Conservation (phyloP, 2,329 filamentous ascomycete species). For the Metarhizium anisopliae region DNA sequence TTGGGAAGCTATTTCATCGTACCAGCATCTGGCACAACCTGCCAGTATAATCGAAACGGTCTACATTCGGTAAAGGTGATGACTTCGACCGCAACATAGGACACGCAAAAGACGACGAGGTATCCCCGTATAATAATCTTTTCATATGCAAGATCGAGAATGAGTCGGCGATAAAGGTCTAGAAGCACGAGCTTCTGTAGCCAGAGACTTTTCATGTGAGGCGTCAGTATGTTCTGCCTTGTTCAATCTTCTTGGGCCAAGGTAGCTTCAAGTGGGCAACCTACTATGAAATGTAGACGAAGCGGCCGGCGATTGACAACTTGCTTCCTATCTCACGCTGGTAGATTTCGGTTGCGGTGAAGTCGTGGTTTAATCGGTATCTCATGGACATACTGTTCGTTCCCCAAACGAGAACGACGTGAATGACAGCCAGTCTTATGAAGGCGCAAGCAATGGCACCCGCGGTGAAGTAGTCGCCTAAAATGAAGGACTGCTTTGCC, state of each 20-base stretch:
- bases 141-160: slow-evolving; percentile 14
- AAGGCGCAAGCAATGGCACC: slow-evolving; percentile 27
- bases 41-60: slow-evolving; percentile 47
- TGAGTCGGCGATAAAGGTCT: slow-evolving; percentile 16
- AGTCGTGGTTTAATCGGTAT: slow-evolving; percentile 13
- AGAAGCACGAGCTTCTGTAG: slow-evolving; percentile 19
- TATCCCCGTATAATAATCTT: slow-evolving; percentile 16
- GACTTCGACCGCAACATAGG: slow-evolving; percentile 23
- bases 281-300: slow-evolving; percentile 25
- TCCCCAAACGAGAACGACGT: slow-evolving; percentile 26
- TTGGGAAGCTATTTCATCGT: slow-evolving; percentile 1
- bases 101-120: slow-evolving; percentile 18
- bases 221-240: neutral
- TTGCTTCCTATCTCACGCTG: slow-evolving; percentile 25
- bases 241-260: neutral
- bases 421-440: slow-evolving; percentile 17
- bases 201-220: slow-evolving; percentile 14
- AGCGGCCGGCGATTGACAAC: slow-evolving; percentile 21
- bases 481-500: slow-evolving; percentile 11
- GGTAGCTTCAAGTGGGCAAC: slow-evolving; percentile 8
- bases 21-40: slow-evolving; percentile 35
- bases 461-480: slow-evolving; percentile 22
- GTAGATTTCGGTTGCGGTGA: slow-evolving; percentile 22
- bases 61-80: slow-evolving; percentile 26
- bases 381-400: slow-evolving; percentile 22